phyloP scores from a whole-genome alignment of 768 basidiomycete genomes.

The Panaeolus papilionaceus region DNA sequence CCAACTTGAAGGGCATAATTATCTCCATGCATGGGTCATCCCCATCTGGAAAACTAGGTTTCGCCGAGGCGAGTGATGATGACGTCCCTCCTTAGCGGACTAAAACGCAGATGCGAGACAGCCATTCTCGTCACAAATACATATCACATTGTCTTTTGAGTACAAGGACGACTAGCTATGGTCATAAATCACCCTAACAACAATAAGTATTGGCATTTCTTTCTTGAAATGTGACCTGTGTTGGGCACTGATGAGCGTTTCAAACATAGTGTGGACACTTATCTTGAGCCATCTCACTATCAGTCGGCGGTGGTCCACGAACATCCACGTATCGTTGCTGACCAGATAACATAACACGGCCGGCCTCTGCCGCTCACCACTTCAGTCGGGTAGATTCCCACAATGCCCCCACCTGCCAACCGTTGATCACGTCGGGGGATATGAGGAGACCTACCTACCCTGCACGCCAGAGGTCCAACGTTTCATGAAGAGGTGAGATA shows the following conservation, averaged over 20 bases:
- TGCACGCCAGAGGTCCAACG: constrained; percentile 1
- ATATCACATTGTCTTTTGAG: constrained; percentile 9
- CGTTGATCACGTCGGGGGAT: not conserved
- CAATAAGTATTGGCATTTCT: not conserved
- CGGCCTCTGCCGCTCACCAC: not conserved
- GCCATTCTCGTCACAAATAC: constrained; percentile 11
- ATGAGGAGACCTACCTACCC: not conserved
- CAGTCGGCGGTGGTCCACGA: not conserved
- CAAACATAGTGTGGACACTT: not conserved
- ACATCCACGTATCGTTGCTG: not conserved
- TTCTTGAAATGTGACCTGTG: not conserved
- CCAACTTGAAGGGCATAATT: constrained; percentile 25
- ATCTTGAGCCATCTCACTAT: not conserved
- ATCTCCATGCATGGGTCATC: constrained; percentile 21
- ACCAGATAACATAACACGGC: not conserved
- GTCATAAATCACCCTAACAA: not conserved
- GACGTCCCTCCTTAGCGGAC: constrained; percentile 8
- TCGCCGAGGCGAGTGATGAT: constrained; percentile 18
- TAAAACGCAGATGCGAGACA: constrained; percentile 8
- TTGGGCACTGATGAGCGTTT: not conserved
- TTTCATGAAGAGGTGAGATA: constrained; percentile 13
- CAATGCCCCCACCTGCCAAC: constrained; percentile 9
- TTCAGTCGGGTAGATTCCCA: not conserved
- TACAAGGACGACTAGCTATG: constrained; percentile 11
- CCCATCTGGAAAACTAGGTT: constrained; percentile 22